These are phyloP conservation scores for Umbelopsis vinacea DNA, from an alignment of 192 early-diverging fungal species.

Conservation along the genomic window DNA sequence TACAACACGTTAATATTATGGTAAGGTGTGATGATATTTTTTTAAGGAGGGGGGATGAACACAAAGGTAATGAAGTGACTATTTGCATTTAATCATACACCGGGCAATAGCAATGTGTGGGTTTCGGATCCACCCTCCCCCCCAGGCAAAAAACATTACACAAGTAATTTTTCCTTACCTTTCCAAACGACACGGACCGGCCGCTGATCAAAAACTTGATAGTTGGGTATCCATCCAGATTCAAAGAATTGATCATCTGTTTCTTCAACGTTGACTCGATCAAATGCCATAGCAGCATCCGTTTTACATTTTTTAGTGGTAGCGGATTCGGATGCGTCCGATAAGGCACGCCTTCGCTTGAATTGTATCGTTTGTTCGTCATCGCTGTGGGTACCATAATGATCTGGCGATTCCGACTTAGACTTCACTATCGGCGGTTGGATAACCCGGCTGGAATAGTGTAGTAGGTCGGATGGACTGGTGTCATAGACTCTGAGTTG, in stretches of 20 bases:
- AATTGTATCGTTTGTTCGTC: constrained; percentile 1
- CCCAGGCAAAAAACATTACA: constrained; percentile 13
- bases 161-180: constrained; percentile 32
- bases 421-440: constrained; percentile 16
- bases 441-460: constrained; percentile 11
- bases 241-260: constrained; percentile 20
- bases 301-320: constrained; percentile 33
- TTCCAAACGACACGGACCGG: constrained; percentile 41
- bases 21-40: neutral
- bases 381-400: neutral
- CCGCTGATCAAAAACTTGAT: constrained; percentile 32
- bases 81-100: neutral
- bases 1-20: neutral
- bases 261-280: constrained; percentile 22
- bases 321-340: constrained; percentile 11
- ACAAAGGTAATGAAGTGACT: neutral
- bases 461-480: constrained; percentile 6
- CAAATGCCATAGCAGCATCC: constrained; percentile 32
- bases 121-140: neutral
- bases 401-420: neutral
- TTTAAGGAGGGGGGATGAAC: neutral
- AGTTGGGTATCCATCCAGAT: constrained; percentile 32
- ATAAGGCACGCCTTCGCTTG: constrained; percentile 19
- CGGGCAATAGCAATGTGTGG: constrained; percentile 15
- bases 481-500: constrained; percentile 25